Evolutionary conservation across 257 asterid species (phyloP).

Genomic region (Fraxinus excelsior): DNA sequence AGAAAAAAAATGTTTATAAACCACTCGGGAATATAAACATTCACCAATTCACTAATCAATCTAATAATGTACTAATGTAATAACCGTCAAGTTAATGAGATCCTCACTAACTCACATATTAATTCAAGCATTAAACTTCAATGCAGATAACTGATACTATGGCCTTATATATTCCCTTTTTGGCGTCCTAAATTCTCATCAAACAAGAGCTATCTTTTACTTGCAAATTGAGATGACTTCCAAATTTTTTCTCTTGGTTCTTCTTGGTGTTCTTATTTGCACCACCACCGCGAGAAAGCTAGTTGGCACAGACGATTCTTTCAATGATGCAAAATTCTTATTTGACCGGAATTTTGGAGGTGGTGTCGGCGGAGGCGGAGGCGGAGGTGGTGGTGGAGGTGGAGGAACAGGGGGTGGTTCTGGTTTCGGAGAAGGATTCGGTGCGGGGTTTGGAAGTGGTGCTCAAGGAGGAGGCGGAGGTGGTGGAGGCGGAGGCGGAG

Average conservation of each 20-base stretch:
- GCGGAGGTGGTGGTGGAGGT: background rate
- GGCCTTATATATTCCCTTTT: constrained; percentile 19
- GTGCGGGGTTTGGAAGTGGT: background rate
- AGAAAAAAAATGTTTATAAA: too few species aligned
- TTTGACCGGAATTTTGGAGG: background rate
- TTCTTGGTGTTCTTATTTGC: constrained; percentile 17
- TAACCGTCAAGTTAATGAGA: too few species aligned
- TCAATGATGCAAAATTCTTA: background rate
- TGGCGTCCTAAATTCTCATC: too few species aligned
- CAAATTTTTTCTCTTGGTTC: constrained; percentile 12
- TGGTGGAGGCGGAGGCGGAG: background rate
- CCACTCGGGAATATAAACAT: too few species aligned
- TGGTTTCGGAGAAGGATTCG: background rate
- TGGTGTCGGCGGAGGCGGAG: background rate
- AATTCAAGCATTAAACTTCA: too few species aligned
- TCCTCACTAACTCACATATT: too few species aligned
- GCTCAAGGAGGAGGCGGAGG: background rate
- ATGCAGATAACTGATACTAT: too few species aligned
- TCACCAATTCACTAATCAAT: too few species aligned
- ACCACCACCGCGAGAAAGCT: background rate
- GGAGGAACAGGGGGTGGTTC: background rate
- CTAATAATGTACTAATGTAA: too few species aligned
- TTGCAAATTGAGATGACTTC: constrained; percentile 10
- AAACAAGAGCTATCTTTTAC: background rate
- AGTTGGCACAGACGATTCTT: background rate